Percentiles rank a stretch among this genome's conserved stretches.
Conservation (phyloP, 139 green algal species). For the Chlorella sp. region DNA sequence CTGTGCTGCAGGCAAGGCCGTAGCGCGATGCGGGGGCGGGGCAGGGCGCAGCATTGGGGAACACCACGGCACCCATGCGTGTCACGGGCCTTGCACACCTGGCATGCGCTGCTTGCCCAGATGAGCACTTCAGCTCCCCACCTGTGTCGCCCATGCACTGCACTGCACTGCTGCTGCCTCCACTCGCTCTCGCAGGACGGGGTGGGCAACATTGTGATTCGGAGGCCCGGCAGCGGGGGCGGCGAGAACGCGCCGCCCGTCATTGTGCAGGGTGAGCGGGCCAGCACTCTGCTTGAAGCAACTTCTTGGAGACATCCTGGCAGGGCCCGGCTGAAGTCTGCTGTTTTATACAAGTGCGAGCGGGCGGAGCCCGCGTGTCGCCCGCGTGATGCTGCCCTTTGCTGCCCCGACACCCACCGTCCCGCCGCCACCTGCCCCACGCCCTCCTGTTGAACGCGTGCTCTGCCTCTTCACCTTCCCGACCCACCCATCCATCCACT, state of each 20-base stretch:
- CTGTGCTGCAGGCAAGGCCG: too few species aligned
- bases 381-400: not conserved
- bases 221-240: constrained; percentile 60
- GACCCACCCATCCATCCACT: not conserved
- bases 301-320: not conserved
- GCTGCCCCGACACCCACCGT: not conserved
- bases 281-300: not conserved
- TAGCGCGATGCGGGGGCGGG: too few species aligned
- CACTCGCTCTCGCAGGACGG: constrained; percentile 53
- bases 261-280: constrained; percentile 63
- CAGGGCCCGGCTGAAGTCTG: not conserved
- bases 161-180: not conserved
- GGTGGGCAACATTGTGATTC: constrained; percentile 79
- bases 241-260: constrained; percentile 71
- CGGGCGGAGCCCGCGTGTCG: not conserved
- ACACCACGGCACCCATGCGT: too few species aligned
- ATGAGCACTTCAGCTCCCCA: too few species aligned
- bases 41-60: too few species aligned
- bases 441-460: too few species aligned
- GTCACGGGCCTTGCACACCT: too few species aligned
- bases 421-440: not conserved
- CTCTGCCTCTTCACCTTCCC: not conserved
- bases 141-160: not conserved
- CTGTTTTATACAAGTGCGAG: too few species aligned
- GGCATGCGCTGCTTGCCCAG: too few species aligned